Evolutionary conservation across 805 yeast genomes (phyloP), one percentile per base, ranked within the genome.

Genomic region (Spencermartinsiella europaea): DNA sequence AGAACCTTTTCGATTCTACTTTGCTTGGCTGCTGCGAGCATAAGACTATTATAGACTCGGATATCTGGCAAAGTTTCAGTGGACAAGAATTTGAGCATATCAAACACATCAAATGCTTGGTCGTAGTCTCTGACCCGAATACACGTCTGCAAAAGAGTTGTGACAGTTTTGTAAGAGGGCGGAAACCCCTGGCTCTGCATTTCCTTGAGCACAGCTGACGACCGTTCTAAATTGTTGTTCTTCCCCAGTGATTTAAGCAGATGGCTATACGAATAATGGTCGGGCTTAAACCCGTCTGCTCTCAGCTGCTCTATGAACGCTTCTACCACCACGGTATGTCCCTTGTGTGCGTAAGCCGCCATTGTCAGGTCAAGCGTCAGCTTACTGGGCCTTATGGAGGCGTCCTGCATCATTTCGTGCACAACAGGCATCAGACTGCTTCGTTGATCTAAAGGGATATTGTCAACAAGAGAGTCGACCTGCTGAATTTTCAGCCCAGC

Each of bases 81-180:
- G 0, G 93, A 79, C 54, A 83, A 63, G 61, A 86, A 91, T 60
- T 88, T 91, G 89, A 93, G 80, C 51, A 87, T 79, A 53, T 83
- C 88, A 65, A 93, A 93, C 2, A 85, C 69, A 38, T 80, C 80
- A 46, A 76, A 75, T 0, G 95, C 95, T 51, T 83, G 80, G 15
- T 69, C 62, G 50, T 72, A 77, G 45, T 75, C 47, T 60, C 67
- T 43, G 72, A 58, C 58, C 45, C 77, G 71, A 4, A 80, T 78
- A 57, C 83, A 78, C 20, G 85, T 71, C 50, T 81, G 80, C 36
- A 86, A 58, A 4, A 83, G 71, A 35, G 78, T 76, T 2, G 83
- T 73, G 53, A 79, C 80, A 1, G 81, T 66, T 3, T 34, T 42
- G 15, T 34, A 15, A 3, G 49, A 28, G 21, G 57, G 51, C 8